phyloP scores from a whole-genome alignment of 345 rosid species.

The Eucalyptus decipiens region DNA sequence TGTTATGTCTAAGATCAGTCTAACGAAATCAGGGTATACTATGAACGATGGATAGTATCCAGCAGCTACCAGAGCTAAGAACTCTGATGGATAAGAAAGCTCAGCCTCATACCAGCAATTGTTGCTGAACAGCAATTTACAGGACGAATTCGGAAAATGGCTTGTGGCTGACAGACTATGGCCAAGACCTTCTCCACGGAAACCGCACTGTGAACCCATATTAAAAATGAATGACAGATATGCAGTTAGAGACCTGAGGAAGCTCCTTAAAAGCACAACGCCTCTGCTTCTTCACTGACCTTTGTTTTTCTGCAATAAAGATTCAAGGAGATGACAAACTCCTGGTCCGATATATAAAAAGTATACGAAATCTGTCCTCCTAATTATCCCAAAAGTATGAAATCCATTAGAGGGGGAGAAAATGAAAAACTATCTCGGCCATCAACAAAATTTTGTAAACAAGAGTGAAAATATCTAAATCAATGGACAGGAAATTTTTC shows the following conservation, averaged over 20 bases:
- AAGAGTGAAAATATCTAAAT: neutral
- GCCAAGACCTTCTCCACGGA: constrained; percentile 87
- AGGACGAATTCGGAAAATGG: constrained; percentile 79
- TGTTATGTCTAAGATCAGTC: neutral
- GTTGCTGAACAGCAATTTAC: constrained; percentile 82
- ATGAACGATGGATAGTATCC: too few species aligned
- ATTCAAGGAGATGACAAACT: constrained; percentile 60
- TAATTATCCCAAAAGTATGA: constrained; percentile 7
- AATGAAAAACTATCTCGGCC: neutral
- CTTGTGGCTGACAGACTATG: constrained; percentile 91
- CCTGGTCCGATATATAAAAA: constrained; percentile 75
- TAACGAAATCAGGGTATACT: neutral
- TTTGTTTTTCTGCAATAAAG: constrained; percentile 72
- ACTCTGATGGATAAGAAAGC: neutral
- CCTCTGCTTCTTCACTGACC: constrained; percentile 12
- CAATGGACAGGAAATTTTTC: neutral
- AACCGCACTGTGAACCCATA: constrained; percentile 23
- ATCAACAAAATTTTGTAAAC: neutral
- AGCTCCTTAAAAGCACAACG: neutral
- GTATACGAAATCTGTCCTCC: constrained; percentile 83
- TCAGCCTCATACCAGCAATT: constrained; percentile 51
- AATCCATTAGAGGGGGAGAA: neutral
- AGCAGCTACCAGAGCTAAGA: neutral
- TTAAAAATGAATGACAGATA: neutral
- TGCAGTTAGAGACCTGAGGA: neutral